These are phyloP conservation scores for Capronia coronata DNA, from an alignment of 2,329 filamentous ascomycete genomes.

Conservation along the genomic window DNA sequence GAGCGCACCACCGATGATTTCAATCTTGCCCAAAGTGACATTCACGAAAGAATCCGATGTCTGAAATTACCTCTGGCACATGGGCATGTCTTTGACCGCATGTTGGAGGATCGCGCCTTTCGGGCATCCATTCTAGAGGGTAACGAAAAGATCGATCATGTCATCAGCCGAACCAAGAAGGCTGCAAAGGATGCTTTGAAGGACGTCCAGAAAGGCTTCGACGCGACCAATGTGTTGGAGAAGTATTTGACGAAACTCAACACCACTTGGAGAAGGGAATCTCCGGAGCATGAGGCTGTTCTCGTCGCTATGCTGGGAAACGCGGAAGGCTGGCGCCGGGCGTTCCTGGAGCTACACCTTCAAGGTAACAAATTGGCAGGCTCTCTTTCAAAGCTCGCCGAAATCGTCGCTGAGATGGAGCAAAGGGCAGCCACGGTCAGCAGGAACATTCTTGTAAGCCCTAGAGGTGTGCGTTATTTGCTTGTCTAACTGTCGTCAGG, in stretches of 20 bases:
- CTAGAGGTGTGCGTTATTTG: background rate
- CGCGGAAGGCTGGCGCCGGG: slow-evolving; percentile 79
- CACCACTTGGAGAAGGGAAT: slow-evolving; percentile 52
- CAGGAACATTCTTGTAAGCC: slow-evolving; percentile 38
- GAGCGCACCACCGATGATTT: slow-evolving; percentile 82
- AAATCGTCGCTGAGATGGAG: slow-evolving; percentile 78
- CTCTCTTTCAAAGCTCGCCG: slow-evolving; percentile 64
- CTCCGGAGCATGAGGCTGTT: slow-evolving; percentile 61
- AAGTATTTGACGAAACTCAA: slow-evolving; percentile 65
- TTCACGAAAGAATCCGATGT: slow-evolving; percentile 71
- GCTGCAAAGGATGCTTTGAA: slow-evolving; percentile 70
- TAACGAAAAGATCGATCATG: slow-evolving; percentile 86
- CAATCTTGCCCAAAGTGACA: slow-evolving; percentile 67
- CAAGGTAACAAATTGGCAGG: slow-evolving; percentile 65
- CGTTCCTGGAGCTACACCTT: slow-evolving; percentile 67
- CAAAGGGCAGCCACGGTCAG: slow-evolving; percentile 76
- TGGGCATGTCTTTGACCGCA: slow-evolving; percentile 72
- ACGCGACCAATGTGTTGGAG: slow-evolving; percentile 68
- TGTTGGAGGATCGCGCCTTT: slow-evolving; percentile 79
- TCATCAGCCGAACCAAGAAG: slow-evolving; percentile 69
- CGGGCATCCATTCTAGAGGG: slow-evolving; percentile 74
- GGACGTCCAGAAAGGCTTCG: slow-evolving; percentile 71
- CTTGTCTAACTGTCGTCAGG: slow-evolving; percentile 13
- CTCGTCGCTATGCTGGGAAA: slow-evolving; percentile 90
- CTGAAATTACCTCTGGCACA: slow-evolving; percentile 79